These are phyloP conservation scores for Apiotrichum porosum DNA, from an alignment of 1,284 basidiomycete species.

Conservation along the genomic window DNA sequence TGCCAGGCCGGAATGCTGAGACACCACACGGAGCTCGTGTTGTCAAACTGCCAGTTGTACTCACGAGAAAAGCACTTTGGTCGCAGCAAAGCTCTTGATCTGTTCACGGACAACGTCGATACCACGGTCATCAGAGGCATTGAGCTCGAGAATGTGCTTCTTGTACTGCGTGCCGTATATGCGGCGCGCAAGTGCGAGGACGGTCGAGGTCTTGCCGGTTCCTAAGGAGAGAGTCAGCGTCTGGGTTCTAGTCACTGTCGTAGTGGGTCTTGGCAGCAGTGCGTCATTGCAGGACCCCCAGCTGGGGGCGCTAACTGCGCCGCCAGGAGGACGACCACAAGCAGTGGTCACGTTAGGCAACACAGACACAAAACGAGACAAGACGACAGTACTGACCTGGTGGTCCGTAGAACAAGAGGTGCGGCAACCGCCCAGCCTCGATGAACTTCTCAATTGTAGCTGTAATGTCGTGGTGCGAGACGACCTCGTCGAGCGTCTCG, in stretches of 20 bases:
- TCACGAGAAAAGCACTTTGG: slow-evolving; percentile 68
- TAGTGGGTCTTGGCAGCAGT: no score
- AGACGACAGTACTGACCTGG: slow-evolving; percentile 55
- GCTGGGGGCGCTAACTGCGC: no score
- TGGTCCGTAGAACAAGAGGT: slow-evolving; percentile 95
- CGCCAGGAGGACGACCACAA: no score
- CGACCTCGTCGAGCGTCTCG: slow-evolving; percentile 79
- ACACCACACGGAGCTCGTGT: no score
- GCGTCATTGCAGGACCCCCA: no score
- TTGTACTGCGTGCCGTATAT: slow-evolving; percentile 76
- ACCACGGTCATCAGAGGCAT: slow-evolving; percentile 95
- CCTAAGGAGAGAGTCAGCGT: slow-evolving; percentile 43
- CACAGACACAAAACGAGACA: neutral
- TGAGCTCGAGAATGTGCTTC: slow-evolving; percentile 95
- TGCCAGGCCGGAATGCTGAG: no score
- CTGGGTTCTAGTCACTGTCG: no score
- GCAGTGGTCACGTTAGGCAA: no score
- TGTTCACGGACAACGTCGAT: slow-evolving; percentile 98
- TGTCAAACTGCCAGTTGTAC: no score
- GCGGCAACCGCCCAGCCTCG: slow-evolving; percentile 87
- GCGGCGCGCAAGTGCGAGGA: slow-evolving; percentile 89
- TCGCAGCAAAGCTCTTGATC: slow-evolving; percentile 98
- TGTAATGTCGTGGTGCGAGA: slow-evolving; percentile 90
- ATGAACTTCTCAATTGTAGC: slow-evolving; percentile 92
- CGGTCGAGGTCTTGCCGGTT: slow-evolving; percentile 96